Evolutionary conservation across 257 asterid genomes (phyloP), one percentile per base, ranked within the genome.

Genomic region (Verbena officinalis): DNA sequence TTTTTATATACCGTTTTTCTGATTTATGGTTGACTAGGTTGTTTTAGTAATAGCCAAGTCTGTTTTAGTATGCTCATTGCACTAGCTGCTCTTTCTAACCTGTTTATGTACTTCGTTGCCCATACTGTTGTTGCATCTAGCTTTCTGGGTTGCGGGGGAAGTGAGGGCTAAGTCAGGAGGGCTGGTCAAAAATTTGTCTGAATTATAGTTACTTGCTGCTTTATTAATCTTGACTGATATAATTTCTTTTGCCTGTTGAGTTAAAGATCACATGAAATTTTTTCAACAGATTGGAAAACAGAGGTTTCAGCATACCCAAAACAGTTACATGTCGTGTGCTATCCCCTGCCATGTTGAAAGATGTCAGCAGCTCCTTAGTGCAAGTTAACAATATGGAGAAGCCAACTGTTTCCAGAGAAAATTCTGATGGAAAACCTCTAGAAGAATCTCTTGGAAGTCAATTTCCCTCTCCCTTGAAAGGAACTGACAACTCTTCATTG

Each of bases 271-370:
- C 38, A 54, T 50, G 31, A 24, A n/a, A 36, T 73, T 69, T 55
- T 57, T 60, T 59, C 42, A 59, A 27, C 81, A 89, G 95, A 72
- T 75, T 77, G 50, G 83, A 67, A 61, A 59, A 61, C 31, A 72
- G 58, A 66, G 59, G 78, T 68, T 66, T 83, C 74, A 64, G 69
- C 61, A 55, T 59, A 45, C 98, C 97, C 11, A 83, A 64, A 80
- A 89, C 97, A 59, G 87, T 92, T 60, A 89, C 98, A 30, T 92
- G 97, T 68, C 83, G 62, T 15, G 91, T 92, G 65, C 73, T 82
- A 55, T 83, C 96, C 50, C 56, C 96, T 65, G 74, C 73, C 66
- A 80, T 65, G 69, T 75, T 92, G 84, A 83, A 74, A 66, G 70
- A 74, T 74, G 53, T 85, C 73, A 82, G 88, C 80, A 73, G 81